These are phyloP conservation scores for Canna indica DNA, from an alignment of 176 grass and related monocot genomes.

Conservation along the genomic window DNA sequence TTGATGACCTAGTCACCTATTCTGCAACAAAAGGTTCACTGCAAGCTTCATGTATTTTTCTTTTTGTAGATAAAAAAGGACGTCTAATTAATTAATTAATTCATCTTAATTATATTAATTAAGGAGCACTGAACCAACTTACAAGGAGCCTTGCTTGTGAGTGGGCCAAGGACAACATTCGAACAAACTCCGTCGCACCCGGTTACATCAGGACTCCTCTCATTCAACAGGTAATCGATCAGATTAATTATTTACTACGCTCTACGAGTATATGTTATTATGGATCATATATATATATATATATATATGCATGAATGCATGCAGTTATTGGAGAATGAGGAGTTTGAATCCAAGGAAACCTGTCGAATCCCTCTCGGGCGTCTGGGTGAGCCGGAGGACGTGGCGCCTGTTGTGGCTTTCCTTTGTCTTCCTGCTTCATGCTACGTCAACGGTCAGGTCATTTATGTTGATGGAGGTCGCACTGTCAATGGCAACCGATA, in stretches of 20 bases:
- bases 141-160: not conserved
- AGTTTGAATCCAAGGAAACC: conserved; percentile 3
- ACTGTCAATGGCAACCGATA: conserved; percentile 7
- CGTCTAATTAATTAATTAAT: no score
- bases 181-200: not conserved
- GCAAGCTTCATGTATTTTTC: not conserved
- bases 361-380: conserved; percentile 27
- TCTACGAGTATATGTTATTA: no score
- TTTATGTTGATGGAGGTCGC: conserved; percentile 38
- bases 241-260: no score
- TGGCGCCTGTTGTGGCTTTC: conserved; percentile 30
- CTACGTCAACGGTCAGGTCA: conserved; percentile 39
- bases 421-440: conserved; percentile 34
- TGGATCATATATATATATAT: no score
- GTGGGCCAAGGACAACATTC: not conserved
- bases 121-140: conserved; percentile 1
- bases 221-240: not conserved
- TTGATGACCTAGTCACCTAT: not conserved
- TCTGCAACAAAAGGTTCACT: not conserved
- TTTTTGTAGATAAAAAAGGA: no score
- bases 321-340: not conserved
- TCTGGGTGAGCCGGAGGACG: conserved; percentile 28
- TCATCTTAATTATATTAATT: no score
- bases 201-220: not conserved
- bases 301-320: no score